Evolutionary conservation across 2,329 filamentous ascomycete species (phyloP), one percentile per base, ranked within the genome.

Genomic region (Aspergillus ruber): DNA sequence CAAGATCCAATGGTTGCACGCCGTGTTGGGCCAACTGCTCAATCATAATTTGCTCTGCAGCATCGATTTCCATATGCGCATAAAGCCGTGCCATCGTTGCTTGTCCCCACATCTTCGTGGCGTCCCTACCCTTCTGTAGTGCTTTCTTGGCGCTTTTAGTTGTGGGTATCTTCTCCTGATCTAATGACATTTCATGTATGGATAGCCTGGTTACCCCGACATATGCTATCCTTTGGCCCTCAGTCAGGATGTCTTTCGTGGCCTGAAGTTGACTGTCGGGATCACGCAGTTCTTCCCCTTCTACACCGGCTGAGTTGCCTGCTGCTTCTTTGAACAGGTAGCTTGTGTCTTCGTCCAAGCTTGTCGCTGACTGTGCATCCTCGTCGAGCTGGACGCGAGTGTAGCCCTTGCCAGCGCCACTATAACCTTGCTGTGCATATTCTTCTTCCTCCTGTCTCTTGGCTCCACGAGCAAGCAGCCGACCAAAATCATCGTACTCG

Each of bases 71-170:
- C 93, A 98, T 98, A 69, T 98, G 93, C 10, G 82, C 75, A 66
- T 97, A 98, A 10, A 98, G 68, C 20, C 91, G 83, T 50, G 96
- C 83, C 90, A 98, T 98, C 79, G 95, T 95, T 73, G 94, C 94
- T 67, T 98, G 93, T 48, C 87, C 84, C 91, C 91, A 98, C 86
- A 96, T 96, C 68, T 86, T 86, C 73, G 88, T 85, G 32, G 84
- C 81, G 66, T 96, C 93, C 9, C 83, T 73, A 0, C 86, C 81
- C 51, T 85, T 72, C 25, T 80, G 77, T 9, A 90, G 66, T 39
- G 83, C 74, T 66, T 91, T 96, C 68, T 85, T 93, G 1, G 81
- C 79, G 38, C 76, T 79, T 59, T 78, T 88, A 2, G 78, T 83
- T 25, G 58, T 47, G 23, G 72, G 79, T 35, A 90, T 65, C 9